Evolutionary conservation across 345 rosid genomes (phyloP), one percentile per base, ranked within the genome.

Genomic region (Populus tremula): DNA sequence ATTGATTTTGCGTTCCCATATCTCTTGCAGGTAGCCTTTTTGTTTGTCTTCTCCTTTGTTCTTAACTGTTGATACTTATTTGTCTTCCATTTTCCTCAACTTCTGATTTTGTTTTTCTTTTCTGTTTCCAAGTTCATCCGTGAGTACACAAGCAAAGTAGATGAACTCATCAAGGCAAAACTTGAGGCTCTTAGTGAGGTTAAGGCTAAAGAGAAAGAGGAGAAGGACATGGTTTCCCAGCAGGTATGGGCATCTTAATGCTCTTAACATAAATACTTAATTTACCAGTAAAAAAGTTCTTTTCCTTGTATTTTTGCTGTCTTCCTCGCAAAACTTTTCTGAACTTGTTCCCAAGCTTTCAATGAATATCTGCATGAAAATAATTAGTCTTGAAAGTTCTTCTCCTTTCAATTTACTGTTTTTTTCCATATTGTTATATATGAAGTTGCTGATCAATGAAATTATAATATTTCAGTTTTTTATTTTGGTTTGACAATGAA

Each of bases 1-100:
- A 79, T 90, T n/a, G 98, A 94, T 84, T 91, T 92, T 76, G 90
- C 93, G 64, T 91, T 90, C 88, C 98, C 98, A 10, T 94, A 91
- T 67, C 87, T 68, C 71, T 78, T 76, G 47, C 78, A 76, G 78
- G 78, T 76, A 23, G 23, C 35, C 33, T 67, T 35, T 66, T 20
- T 18, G 39, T 49, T 75, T 33, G 47, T 43, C 2, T 50, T 21
- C 41, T 25, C 8, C 17, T 45, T 18, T 41, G 6, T 5, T 53
- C 41, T 54, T 16, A 53, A n/a, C 11, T 59, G 38, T 20, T 25
- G 13, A 31, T 54, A 38, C 16, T 66, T 68, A n/a, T 6, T 31
- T 73, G 39, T 0, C 9, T 45, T 68, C 35, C n/a, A 17, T 56
- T 63, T 69, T 5, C 6, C 70, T 29, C 38, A 72, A 20, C 7